Evolutionary conservation across 805 yeast genomes (phyloP).

Genomic region (Starmerella geochares): DNA sequence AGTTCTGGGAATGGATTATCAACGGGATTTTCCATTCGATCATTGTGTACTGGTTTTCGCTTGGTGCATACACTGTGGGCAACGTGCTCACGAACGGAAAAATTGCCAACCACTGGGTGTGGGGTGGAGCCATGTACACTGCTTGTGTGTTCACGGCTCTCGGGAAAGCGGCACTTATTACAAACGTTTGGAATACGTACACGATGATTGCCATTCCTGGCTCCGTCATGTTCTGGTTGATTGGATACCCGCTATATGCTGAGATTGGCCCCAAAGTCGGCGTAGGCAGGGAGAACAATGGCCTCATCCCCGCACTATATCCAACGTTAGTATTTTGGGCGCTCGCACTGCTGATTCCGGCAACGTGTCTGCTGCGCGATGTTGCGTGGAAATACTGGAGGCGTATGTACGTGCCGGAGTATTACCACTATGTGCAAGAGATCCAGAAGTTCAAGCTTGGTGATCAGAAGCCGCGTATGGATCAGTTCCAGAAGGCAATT

Average conservation of each 20-base stretch:
- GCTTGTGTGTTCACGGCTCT: constrained; percentile 78
- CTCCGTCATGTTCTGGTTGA: constrained; percentile 72
- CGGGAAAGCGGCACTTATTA: constrained; percentile 88
- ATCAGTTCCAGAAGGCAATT: constrained; percentile 92
- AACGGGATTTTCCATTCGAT: constrained; percentile 95
- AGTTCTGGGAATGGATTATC: constrained; percentile 94
- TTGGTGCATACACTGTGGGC: constrained; percentile 58
- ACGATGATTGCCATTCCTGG: constrained; percentile 92
- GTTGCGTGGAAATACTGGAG: constrained; percentile 89
- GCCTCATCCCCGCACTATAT: constrained; percentile 65
- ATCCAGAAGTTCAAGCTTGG: constrained; percentile 90
- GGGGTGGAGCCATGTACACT: constrained; percentile 87
- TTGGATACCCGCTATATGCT: constrained; percentile 79
- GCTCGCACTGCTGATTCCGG: constrained; percentile 60
- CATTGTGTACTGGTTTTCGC: constrained; percentile 63
- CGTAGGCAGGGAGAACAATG: constrained; percentile 76
- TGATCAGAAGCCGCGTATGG: constrained; percentile 91
- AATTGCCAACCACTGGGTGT: constrained; percentile 79
- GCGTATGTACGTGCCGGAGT: constrained; percentile 82
- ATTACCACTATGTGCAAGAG: constrained; percentile 91
- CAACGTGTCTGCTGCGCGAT: constrained; percentile 73
- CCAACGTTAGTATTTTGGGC: constrained; percentile 79
- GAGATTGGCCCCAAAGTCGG: constrained; percentile 70
- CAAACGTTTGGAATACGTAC: constrained; percentile 90
- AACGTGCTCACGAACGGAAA: constrained; percentile 53